A percentile compares a stretch with the other conserved stretches of the same genome.
phyloP scores from a whole-genome alignment of 2,329 filamentous ascomycete species.

The Colletotrichum ledebouriae region DNA sequence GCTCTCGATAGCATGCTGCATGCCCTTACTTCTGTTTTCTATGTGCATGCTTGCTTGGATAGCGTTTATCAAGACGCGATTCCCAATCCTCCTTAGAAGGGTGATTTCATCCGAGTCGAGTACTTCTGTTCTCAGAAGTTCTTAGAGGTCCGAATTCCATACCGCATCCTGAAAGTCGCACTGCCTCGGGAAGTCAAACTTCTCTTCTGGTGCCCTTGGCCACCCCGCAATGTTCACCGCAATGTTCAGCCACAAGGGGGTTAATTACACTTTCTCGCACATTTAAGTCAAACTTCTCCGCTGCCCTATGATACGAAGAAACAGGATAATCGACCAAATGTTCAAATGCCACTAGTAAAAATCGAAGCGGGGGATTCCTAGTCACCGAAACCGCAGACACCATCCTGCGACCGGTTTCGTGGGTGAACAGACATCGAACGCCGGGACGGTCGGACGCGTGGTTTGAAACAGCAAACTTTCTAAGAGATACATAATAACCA shows the following conservation, averaged over 20 bases:
- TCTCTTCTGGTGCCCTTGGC: too few species aligned
- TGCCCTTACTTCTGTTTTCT: too few species aligned
- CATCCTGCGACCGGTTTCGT: slow-evolving; percentile 9
- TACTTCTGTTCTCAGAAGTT: background rate
- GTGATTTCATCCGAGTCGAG: background rate
- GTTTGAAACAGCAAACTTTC: slow-evolving; percentile 36
- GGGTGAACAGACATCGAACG: slow-evolving; percentile 4
- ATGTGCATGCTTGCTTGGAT: too few species aligned
- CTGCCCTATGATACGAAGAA: background rate
- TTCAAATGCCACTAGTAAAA: background rate
- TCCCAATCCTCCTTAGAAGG: background rate
- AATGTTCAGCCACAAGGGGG: too few species aligned
- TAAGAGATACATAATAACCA: background rate
- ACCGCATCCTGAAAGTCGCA: background rate
- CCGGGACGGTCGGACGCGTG: slow-evolving; percentile 29
- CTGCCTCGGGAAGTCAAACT: slow-evolving; percentile 20
- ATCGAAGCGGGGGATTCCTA: slow-evolving; percentile 14
- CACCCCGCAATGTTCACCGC: too few species aligned
- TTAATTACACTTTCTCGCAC: too few species aligned
- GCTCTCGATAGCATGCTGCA: too few species aligned
- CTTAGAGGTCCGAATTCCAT: background rate
- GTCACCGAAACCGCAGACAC: slow-evolving; percentile 8
- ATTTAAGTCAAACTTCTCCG: background rate
- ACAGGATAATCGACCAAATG: slow-evolving; percentile 5
- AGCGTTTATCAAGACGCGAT: too few species aligned